Conservation (phyloP, 768 basidiomycete species). For the Termitomyces sp. region DNA sequence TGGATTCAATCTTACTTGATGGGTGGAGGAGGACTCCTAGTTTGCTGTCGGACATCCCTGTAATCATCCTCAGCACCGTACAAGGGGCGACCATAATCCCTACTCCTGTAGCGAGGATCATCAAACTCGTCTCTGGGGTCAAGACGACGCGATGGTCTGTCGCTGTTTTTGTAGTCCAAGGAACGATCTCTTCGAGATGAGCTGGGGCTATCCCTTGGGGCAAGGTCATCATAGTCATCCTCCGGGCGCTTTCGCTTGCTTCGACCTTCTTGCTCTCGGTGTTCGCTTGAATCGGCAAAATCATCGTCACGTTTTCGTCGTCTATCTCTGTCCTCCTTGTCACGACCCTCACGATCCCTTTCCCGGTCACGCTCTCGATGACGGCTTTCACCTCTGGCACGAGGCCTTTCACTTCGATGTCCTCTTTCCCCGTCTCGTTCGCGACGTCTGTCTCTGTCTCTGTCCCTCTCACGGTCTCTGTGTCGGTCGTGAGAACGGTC, state of each 20-base stretch:
- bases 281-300: conserved; percentile 45
- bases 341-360: conserved; percentile 28
- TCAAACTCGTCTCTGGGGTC: conserved; percentile 65
- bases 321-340: conserved; percentile 50
- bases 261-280: conserved; percentile 51
- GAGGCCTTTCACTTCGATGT: conserved; percentile 47
- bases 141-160: conserved; percentile 41
- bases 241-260: conserved; percentile 66
- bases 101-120: conserved; percentile 46
- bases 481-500: conserved; percentile 58
- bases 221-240: conserved; percentile 45
- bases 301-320: conserved; percentile 72
- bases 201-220: conserved; percentile 49
- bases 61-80: conserved; percentile 40
- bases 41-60: conserved; percentile 31
- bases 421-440: conserved; percentile 50
- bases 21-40: conserved; percentile 44
- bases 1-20: conserved; percentile 38
- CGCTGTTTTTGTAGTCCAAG: conserved; percentile 52
- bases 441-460: conserved; percentile 47
- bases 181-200: conserved; percentile 51
- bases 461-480: conserved; percentile 36
- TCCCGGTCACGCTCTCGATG: conserved; percentile 56
- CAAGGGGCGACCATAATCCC: conserved; percentile 34
- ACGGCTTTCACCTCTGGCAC: conserved; percentile 54